Evolutionary conservation across 2,329 filamentous ascomycete genomes (phyloP).

Genomic region (Trichoderma citrinoviride): DNA sequence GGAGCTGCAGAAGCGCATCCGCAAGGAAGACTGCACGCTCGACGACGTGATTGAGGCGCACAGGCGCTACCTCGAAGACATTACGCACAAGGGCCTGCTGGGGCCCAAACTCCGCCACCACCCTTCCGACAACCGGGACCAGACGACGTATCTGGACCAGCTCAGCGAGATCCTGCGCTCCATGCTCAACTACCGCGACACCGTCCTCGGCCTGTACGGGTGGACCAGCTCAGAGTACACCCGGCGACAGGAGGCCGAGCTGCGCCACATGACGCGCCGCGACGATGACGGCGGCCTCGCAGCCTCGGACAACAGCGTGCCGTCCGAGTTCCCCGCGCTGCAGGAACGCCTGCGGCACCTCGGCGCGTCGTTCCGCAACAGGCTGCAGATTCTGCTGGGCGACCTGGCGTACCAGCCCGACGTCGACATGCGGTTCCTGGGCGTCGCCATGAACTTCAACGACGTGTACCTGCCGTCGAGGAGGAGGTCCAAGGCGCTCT

Average conservation of each 20-base stretch:
- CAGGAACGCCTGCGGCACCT: conserved; percentile 70
- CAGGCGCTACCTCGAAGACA: conserved; percentile 83
- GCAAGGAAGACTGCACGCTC: conserved; percentile 81
- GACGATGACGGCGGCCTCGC: conserved; percentile 30
- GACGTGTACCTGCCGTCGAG: conserved; percentile 83
- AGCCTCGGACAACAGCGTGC: conserved; percentile 57
- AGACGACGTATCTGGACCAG: conserved; percentile 80
- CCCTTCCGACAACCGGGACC: conserved; percentile 59
- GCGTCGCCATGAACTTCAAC: conserved; percentile 98
- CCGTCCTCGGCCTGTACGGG: conserved; percentile 88
- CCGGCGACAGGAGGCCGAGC: conserved; percentile 77
- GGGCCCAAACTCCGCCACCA: conserved; percentile 60
- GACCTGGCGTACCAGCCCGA: conserved; percentile 93
- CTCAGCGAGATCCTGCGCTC: conserved; percentile 87
- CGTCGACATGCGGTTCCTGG: conserved; percentile 91
- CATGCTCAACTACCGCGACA: conserved; percentile 92
- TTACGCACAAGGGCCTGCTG: conserved; percentile 92
- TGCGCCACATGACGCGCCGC: conserved; percentile 63
- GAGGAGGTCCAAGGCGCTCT: conserved; percentile 52
- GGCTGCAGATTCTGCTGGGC: conserved; percentile 78
- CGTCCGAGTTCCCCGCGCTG: conserved; percentile 67
- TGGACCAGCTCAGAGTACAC: conserved; percentile 96
- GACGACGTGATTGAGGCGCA: conserved; percentile 95
- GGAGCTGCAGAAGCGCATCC: conserved; percentile 77
- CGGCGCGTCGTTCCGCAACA: conserved; percentile 70